Conservation (phyloP, 495 filamentous ascomycete genomes). For the Delitschia confertaspora region DNA sequence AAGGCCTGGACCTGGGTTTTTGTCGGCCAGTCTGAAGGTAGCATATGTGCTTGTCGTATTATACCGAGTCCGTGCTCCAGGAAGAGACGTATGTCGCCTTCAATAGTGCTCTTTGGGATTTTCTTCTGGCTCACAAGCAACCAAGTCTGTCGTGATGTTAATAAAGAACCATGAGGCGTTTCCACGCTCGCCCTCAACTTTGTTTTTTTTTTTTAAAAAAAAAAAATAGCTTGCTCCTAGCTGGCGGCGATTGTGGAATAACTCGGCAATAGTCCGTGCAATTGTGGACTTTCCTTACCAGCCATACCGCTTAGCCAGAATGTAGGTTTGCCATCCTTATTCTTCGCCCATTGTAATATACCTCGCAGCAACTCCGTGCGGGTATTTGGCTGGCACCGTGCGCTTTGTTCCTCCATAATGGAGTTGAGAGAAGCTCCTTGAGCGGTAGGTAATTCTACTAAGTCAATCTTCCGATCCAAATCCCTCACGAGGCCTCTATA, state of each 20-base stretch:
- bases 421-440: slow-evolving; percentile 24
- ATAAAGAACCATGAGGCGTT: slow-evolving; percentile 24
- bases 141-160: slow-evolving; percentile 22
- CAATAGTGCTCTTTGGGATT: slow-evolving; percentile 25
- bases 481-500: slow-evolving; percentile 7
- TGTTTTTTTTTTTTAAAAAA: too few species aligned
- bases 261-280: slow-evolving; percentile 10
- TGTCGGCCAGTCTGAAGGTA: slow-evolving; percentile 37
- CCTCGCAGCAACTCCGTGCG: slow-evolving; percentile 23
- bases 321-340: slow-evolving; percentile 14
- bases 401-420: slow-evolving; percentile 11
- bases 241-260: slow-evolving; percentile 8
- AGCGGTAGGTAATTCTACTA: slow-evolving; percentile 11
- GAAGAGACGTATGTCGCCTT: slow-evolving; percentile 35
- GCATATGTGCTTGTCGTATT: slow-evolving; percentile 1
- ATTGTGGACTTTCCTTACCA: too few species aligned
- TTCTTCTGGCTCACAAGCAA: too few species aligned
- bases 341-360: slow-evolving; percentile 19
- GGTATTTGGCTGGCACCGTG: slow-evolving; percentile 22
- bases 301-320: slow-evolving; percentile 32
- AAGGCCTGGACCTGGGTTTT: slow-evolving; percentile 28
- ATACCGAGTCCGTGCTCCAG: slow-evolving; percentile 15
- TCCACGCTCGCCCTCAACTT: slow-evolving; percentile 21
- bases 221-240: slow-evolving; percentile 27
- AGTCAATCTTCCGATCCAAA: slow-evolving; percentile 15